Percentiles rank a stretch among this genome's conserved stretches.
These are phyloP conservation scores for Aspergillus ochraceus DNA, from an alignment of 2,329 filamentous ascomycete species.

Conservation along the genomic window DNA sequence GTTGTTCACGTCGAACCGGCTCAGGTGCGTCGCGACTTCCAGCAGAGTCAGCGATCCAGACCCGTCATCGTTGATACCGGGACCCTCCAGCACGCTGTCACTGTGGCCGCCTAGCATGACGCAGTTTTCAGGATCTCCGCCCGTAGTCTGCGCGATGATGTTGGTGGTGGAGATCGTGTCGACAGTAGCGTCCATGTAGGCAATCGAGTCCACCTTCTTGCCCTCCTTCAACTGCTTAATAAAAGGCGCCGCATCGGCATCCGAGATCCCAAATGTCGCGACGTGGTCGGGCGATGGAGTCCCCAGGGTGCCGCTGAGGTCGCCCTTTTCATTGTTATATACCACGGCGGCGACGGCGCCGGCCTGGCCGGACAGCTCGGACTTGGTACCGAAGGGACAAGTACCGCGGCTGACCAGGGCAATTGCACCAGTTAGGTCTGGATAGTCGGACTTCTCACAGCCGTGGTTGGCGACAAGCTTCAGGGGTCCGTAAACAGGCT, in stretches of 20 bases:
- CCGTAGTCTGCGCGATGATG: slow-evolving; percentile 59
- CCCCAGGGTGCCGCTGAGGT: slow-evolving; percentile 67
- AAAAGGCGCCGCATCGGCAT: slow-evolving; percentile 60
- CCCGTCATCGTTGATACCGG: slow-evolving; percentile 77
- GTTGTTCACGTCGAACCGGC: slow-evolving; percentile 73
- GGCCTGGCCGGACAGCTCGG: slow-evolving; percentile 64
- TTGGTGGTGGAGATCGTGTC: slow-evolving; percentile 54
- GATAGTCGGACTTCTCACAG: slow-evolving; percentile 65
- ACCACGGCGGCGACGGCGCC: slow-evolving; percentile 73
- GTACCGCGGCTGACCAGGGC: slow-evolving; percentile 68
- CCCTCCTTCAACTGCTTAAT: slow-evolving; percentile 55
- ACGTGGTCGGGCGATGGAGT: slow-evolving; percentile 53
- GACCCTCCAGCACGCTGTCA: slow-evolving; percentile 60
- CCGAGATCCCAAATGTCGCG: slow-evolving; percentile 66
- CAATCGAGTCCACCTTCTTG: slow-evolving; percentile 36
- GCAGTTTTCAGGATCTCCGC: slow-evolving; percentile 58
- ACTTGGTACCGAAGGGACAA: slow-evolving; percentile 72
- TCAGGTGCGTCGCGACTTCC: slow-evolving; percentile 60
- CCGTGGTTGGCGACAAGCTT: slow-evolving; percentile 57
- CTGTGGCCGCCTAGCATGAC: slow-evolving; percentile 61
- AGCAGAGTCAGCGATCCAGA: slow-evolving; percentile 63
- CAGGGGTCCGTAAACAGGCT: slow-evolving; percentile 52
- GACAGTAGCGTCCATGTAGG: slow-evolving; percentile 48
- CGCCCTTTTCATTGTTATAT: slow-evolving; percentile 69
- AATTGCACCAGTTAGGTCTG: slow-evolving; percentile 62